Evolutionary conservation across 768 basidiomycete genomes (phyloP), one percentile per base, ranked within the genome.

Genomic region (Hydnum rufescens): DNA sequence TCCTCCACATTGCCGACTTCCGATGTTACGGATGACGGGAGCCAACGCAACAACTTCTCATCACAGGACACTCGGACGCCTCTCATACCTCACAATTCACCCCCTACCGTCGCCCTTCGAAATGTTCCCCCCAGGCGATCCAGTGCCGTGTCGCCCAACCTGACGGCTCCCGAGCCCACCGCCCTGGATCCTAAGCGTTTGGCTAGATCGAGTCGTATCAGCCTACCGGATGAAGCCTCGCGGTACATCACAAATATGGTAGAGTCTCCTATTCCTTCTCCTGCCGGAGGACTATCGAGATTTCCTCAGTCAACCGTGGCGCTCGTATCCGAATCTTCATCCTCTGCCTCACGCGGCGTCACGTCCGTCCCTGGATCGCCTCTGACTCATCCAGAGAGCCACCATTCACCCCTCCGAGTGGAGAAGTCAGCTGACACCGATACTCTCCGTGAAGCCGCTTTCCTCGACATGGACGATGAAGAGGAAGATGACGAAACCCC

Each of bases 151-250:
- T n/a, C n/a, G n/a, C n/a, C n/a, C n/a, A n/a, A n/a, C n/a, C n/a
- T n/a, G n/a, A n/a, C n/a, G n/a, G n/a, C n/a, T n/a, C n/a, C n/a
- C n/a, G n/a, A n/a, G n/a, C n/a, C n/a, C n/a, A n/a, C n/a, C n/a
- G n/a, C n/a, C n/a, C n/a, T n/a, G n/a, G n/a, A n/a, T n/a, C n/a
- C n/a, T n/a, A n/a, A n/a, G n/a, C n/a, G n/a, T n/a, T n/a, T n/a
- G n/a, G n/a, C n/a, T n/a, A n/a, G n/a, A n/a, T n/a, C n/a, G n/a
- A n/a, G n/a, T 5, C 72, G 73, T 23, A 74, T 80, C 49, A 75
- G 78, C 31, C 69, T 85, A 32, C 80, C 84, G 1, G 82, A 85
- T 52, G 85, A 87, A 62, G 79, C 83, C 16, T 75, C 70, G 57
- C 76, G 73, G 47, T 85, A 82, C 59, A 78, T 83, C 53, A 70